Base-by-base conservation (phyloP, 164 flowering plant species). In the Taxillus chinensis region DNA sequence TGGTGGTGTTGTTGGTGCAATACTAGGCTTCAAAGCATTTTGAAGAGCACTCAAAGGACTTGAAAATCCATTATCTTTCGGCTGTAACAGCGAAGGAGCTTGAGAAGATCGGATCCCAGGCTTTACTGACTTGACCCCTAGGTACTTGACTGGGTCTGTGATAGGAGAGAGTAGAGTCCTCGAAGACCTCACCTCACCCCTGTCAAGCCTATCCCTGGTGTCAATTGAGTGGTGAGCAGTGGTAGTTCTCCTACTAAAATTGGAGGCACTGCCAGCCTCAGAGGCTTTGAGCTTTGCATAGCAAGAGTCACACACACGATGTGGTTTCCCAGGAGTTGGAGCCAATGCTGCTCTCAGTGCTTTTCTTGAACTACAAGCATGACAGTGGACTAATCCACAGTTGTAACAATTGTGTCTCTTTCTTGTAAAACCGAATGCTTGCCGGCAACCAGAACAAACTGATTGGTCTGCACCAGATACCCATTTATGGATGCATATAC, bases 281-380 rank as follows among this genome's bases (percentile, higher is more conserved):
- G 76, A 60, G 39, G 80, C 79, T 64, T 78, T 79, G 41, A 81
- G 80, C 55, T 81, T 81, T 39, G 67, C 63, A 68, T 76, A 79
- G 52, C 87, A 83, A 64, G 78, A 67, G 67, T 83, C 87, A 72
- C 87, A 81, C 6, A 83, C 87, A n/a, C 87, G 81, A 64, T 79
- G 79, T n/a, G 83, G 87, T 70, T 83, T 83, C 4, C 77, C 76
- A 13, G 82, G 78, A 62, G 79, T 77, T 57, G 86, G 79, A 63
- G 83, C 82, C 59, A 80, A 59, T 58, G 83, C 78, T 41, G 83
- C 82, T 58, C 65, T 74, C 41, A 79, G 48, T 3, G 79, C 79
- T 66, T 83, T 83, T 55, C 62, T 77, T 0, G 83, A 81, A 55
- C 83, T 79, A 62, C 87, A 83, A 64, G 78, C 73, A 71, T 79